Evolutionary conservation across 2,329 filamentous ascomycete species (phyloP).

Genomic region (Fusarium denticulatum): DNA sequence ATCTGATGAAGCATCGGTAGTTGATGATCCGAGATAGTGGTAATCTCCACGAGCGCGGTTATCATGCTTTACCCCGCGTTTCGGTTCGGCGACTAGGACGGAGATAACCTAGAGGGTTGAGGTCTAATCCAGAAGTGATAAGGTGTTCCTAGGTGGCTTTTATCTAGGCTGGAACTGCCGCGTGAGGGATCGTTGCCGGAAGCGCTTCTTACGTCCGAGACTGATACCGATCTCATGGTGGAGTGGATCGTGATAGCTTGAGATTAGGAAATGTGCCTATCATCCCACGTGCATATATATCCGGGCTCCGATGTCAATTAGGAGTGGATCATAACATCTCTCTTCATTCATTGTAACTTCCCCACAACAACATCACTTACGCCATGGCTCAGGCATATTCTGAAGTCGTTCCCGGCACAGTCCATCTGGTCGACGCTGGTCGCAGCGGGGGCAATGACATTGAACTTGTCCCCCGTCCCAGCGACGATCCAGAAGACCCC

Average conservation of each 20-base stretch:
- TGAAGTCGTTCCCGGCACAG: neutral
- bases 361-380: accelerated
- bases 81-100: neutral
- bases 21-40: neutral
- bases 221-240: neutral
- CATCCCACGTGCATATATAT: neutral
- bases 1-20: neutral
- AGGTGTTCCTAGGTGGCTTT: neutral
- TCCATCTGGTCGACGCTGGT: neutral
- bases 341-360: neutral
- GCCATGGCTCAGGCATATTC: neutral
- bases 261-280: neutral
- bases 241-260: neutral
- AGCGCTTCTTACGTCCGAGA: neutral
- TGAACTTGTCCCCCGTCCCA: constrained; percentile 1
- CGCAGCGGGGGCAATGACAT: neutral
- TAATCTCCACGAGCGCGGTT: neutral
- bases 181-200: neutral
- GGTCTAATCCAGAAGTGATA: neutral
- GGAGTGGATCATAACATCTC: accelerated
- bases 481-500: neutral
- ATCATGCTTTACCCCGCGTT: neutral
- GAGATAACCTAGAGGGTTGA: neutral
- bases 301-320: too few species aligned
- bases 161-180: neutral